Evolutionary conservation across 2,329 filamentous ascomycete species (phyloP).

Genomic region (Fusarium sp.): DNA sequence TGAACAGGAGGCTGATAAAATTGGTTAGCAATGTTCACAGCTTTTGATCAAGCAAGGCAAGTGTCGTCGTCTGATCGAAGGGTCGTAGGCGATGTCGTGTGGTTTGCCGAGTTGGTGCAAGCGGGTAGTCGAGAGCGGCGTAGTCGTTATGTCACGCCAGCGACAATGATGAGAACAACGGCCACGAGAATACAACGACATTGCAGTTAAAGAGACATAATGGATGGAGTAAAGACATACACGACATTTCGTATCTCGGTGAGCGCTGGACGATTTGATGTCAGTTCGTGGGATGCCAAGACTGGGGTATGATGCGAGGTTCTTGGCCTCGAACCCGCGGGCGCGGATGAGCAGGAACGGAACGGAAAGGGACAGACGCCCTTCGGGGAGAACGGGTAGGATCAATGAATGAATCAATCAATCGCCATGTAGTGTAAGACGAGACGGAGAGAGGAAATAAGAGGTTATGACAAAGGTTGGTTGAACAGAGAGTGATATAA

Average conservation of each 20-base stretch:
- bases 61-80: background rate
- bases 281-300: constrained; percentile 51
- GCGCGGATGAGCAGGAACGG: constrained; percentile 26
- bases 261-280: constrained; percentile 54
- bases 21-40: constrained; percentile 30
- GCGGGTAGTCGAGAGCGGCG: constrained; percentile 10
- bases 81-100: background rate
- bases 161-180: constrained; percentile 10
- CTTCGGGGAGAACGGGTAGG: constrained; percentile 15
- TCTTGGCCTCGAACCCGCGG: constrained; percentile 43
- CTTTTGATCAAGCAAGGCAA: background rate
- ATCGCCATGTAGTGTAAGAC: background rate
- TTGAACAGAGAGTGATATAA: constrained; percentile 20
- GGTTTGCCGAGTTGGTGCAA: constrained; percentile 4
- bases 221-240: constrained; percentile 49
- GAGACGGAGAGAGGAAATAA: constrained; percentile 4
- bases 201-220: constrained; percentile 20
- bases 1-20: constrained; percentile 64
- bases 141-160: constrained; percentile 4
- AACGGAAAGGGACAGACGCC: constrained; percentile 22
- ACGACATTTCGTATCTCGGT: constrained; percentile 62
- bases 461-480: background rate
- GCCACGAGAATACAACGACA: constrained; percentile 11
- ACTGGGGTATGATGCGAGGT: constrained; percentile 43
- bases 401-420: constrained; percentile 10